Conservation (phyloP, 257 asterid genomes). For the Solanum etuberosum region DNA sequence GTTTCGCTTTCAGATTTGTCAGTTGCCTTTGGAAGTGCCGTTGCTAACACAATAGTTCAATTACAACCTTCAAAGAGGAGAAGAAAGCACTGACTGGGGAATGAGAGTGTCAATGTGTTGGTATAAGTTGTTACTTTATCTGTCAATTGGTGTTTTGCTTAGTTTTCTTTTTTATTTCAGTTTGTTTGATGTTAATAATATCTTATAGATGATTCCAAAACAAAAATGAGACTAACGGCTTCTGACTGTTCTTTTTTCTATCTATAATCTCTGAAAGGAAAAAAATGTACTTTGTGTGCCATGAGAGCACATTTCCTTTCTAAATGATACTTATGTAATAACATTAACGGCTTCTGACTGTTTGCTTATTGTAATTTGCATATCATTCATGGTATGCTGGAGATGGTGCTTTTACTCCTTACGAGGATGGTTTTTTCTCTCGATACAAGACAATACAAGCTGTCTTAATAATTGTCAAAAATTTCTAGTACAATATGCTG, state of each 20-base stretch:
- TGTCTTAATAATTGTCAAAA: background rate
- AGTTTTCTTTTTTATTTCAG: background rate
- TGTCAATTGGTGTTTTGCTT: background rate
- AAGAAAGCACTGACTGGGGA: background rate
- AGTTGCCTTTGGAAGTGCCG: background rate
- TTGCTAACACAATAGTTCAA: background rate
- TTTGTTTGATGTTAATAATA: background rate
- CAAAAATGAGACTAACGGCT: no score
- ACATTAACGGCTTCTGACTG: background rate
- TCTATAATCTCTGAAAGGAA: background rate
- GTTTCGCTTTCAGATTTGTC: no score
- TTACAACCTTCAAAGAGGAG: background rate
- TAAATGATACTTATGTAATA: background rate
- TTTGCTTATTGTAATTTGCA: background rate
- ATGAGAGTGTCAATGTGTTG: background rate
- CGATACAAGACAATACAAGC: background rate
- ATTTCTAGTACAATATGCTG: background rate
- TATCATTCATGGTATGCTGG: background rate
- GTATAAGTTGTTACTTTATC: background rate
- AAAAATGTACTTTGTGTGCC: background rate
- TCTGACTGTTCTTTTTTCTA: background rate
- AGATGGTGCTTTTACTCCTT: background rate
- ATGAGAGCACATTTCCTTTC: background rate
- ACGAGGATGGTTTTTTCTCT: background rate
- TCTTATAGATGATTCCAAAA: background rate